These are phyloP conservation scores for Sordariomycetes sp. DNA, from an alignment of 2,329 filamentous ascomycete species.

Conservation along the genomic window DNA sequence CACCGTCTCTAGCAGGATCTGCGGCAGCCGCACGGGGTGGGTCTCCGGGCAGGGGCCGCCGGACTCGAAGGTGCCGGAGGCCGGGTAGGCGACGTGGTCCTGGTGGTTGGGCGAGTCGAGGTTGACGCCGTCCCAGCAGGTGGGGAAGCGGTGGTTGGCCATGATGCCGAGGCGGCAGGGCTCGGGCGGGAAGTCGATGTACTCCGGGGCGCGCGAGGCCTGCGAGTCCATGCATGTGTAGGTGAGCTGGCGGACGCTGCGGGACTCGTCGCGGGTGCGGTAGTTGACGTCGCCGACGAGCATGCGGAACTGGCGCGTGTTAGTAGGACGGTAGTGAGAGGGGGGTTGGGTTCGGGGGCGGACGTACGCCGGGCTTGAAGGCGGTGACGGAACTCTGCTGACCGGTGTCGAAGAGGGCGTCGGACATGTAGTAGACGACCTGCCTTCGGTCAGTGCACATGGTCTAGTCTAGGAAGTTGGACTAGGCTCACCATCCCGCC, in stretches of 20 bases:
- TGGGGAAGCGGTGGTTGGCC: slow-evolving; percentile 30
- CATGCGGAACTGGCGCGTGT: slow-evolving; percentile 26
- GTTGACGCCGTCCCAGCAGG: slow-evolving; percentile 22
- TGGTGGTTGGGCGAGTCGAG: slow-evolving; percentile 7
- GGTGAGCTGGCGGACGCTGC: slow-evolving; percentile 26
- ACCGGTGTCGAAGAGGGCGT: slow-evolving; percentile 24
- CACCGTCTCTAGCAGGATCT: slow-evolving; percentile 8
- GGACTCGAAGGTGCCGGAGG: slow-evolving; percentile 6
- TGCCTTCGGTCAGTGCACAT: slow-evolving; percentile 1
- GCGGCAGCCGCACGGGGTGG: slow-evolving; percentile 7
- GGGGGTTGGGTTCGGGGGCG: no score
- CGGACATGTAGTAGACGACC: slow-evolving; percentile 34
- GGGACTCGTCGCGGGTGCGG: slow-evolving; percentile 18
- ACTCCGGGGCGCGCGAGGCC: slow-evolving; percentile 25
- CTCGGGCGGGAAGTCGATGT: slow-evolving; percentile 22
- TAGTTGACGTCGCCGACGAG: slow-evolving; percentile 28
- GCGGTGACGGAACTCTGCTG: slow-evolving; percentile 25
- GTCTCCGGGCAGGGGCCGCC: slow-evolving; percentile 6
- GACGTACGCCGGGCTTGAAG: slow-evolving; percentile 26
- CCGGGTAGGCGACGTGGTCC: slow-evolving; percentile 6
- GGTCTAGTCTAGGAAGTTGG: slow-evolving; percentile 5
- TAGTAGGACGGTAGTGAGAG: no score
- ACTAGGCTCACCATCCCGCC: slow-evolving; percentile 23
- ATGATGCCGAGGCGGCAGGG: slow-evolving; percentile 29
- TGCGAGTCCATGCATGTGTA: slow-evolving; percentile 27